A percentile compares a stretch with the other conserved stretches of the same genome.
Evolutionary conservation across 1,284 basidiomycete species (phyloP).

Genomic region (Phellinidium pouzarii): DNA sequence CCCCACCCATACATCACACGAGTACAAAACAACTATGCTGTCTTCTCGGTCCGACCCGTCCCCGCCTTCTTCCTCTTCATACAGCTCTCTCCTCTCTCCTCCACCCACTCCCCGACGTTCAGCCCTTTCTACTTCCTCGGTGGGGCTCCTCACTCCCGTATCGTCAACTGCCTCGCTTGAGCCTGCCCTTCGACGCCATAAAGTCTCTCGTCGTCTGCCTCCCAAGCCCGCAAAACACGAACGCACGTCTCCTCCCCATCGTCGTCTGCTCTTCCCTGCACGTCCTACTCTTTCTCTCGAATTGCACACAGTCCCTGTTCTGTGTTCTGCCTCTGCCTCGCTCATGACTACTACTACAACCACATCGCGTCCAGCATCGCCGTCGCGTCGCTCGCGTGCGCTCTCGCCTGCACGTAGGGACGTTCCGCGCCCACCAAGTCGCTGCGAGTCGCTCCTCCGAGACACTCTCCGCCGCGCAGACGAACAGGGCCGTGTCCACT

Average conservation of each 20-base stretch:
- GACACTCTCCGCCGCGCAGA: conserved; percentile 51
- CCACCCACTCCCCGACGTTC: conserved; percentile 4
- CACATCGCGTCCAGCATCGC: conserved; percentile 12
- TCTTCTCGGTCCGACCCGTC: conserved; percentile 7
- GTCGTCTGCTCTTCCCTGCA: conserved; percentile 8
- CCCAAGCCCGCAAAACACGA: conserved; percentile 2
- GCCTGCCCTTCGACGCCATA: neutral
- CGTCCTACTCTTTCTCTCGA: conserved; percentile 8
- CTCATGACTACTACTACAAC: neutral
- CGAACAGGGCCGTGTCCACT: conserved; percentile 28
- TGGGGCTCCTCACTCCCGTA: conserved; percentile 11
- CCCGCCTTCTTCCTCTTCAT: conserved; percentile 4
- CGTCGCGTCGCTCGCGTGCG: conserved; percentile 6
- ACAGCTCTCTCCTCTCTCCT: neutral
- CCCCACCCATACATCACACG: conserved; percentile 13
- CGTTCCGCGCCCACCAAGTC: conserved; percentile 20
- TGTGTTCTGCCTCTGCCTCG: conserved; percentile 2
- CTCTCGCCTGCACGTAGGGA: conserved; percentile 12
- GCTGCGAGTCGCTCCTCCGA: conserved; percentile 51
- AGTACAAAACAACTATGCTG: neutral
- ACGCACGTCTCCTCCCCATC: conserved; percentile 7
- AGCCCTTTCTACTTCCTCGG: neutral
- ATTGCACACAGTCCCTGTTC: conserved; percentile 5
- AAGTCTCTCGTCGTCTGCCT: neutral
- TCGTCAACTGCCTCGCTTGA: conserved; percentile 14